A percentile compares a stretch with the other conserved stretches of the same genome.
phyloP scores from a whole-genome alignment of 805 yeast genomes.

The Lipomyces chichibuensis region DNA sequence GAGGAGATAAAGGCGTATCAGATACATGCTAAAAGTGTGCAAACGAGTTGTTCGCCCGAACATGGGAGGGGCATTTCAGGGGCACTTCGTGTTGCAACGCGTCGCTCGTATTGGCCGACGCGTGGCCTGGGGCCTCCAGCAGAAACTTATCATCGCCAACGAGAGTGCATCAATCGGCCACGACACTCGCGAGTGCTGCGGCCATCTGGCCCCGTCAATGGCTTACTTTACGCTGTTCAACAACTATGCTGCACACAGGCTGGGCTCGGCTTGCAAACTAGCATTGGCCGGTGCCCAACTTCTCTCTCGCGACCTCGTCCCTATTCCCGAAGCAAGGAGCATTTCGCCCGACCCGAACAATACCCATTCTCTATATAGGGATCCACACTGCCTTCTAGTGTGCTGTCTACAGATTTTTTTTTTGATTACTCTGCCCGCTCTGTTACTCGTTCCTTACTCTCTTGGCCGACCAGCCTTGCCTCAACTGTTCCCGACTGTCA shows the following conservation, averaged over 20 bases:
- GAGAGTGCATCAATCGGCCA: conserved; percentile 2
- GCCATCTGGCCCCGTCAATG: neutral
- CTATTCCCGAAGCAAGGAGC: neutral
- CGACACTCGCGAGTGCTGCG: neutral
- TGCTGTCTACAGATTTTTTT: too few species aligned
- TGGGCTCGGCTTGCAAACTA: neutral
- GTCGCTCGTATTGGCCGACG: neutral
- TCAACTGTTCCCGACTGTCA: neutral
- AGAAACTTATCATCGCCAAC: neutral
- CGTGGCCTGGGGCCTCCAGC: neutral
- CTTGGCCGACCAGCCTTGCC: neutral
- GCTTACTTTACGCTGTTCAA: neutral
- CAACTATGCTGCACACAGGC: too few species aligned
- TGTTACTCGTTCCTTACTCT: neutral
- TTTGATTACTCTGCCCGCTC: too few species aligned
- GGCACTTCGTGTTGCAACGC: neutral
- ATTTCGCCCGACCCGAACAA: neutral
- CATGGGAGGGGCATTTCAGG: neutral
- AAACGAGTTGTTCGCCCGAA: too few species aligned
- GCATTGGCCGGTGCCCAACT: neutral
- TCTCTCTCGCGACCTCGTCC: neutral
- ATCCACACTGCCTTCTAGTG: neutral
- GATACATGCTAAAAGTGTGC: too few species aligned
- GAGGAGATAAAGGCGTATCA: too few species aligned
- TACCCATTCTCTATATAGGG: neutral